A percentile compares a stretch with the other conserved stretches of the same genome.
phyloP scores from a whole-genome alignment of 257 asterid genomes.

The Jacaranda copaia region DNA sequence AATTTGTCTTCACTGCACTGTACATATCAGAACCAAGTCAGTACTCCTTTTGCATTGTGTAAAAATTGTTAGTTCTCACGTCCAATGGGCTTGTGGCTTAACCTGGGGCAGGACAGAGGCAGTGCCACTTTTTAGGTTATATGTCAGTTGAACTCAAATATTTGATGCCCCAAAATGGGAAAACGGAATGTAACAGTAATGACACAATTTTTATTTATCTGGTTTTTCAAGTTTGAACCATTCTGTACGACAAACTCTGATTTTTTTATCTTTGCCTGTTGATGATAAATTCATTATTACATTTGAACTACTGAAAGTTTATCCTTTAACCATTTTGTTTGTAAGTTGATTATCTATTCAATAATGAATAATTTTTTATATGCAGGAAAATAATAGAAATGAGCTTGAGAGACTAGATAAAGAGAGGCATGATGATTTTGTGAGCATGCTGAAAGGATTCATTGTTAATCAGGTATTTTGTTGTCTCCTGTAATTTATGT shows the following conservation, averaged over 20 bases:
- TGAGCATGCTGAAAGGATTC: slow-evolving; percentile 91
- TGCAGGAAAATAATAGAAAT: slow-evolving; percentile 88
- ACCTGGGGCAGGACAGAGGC: too few species aligned
- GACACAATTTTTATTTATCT: background rate
- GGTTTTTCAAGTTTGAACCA: background rate
- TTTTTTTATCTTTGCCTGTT: background rate
- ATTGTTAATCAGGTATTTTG: slow-evolving; percentile 84
- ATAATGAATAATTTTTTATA: background rate
- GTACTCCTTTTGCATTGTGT: background rate
- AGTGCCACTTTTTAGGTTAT: background rate
- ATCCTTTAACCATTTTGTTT: background rate
- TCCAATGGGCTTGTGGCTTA: too few species aligned
- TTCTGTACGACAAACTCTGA: background rate
- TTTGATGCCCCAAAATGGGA: background rate
- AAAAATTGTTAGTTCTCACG: background rate
- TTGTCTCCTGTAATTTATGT: background rate
- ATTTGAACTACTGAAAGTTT: background rate
- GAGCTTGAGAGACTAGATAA: slow-evolving; percentile 90
- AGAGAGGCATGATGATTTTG: slow-evolving; percentile 86
- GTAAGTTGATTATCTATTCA: background rate
- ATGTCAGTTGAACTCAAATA: background rate
- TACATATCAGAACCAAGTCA: slow-evolving; percentile 3
- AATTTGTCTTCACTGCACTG: background rate
- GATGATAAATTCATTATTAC: background rate
- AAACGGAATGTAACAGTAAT: background rate